Evolutionary conservation across 2,329 filamentous ascomycete species (phyloP).

Genomic region (Colletotrichum costaricense): DNA sequence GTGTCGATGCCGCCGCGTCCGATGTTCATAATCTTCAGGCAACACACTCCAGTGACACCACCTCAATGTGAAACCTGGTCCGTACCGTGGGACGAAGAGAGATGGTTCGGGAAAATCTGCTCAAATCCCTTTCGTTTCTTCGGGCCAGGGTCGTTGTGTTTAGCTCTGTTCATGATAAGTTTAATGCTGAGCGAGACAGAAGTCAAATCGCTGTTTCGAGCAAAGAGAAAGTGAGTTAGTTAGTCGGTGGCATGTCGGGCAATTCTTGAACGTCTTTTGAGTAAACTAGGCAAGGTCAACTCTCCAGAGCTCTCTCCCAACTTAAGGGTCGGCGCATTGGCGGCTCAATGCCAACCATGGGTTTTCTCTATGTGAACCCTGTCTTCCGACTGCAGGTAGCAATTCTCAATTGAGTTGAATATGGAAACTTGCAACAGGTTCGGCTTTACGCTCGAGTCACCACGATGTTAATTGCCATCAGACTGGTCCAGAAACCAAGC

Average conservation of each 20-base stretch:
- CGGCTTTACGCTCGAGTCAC: not conserved
- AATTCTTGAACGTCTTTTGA: not conserved
- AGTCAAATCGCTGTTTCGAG: not conserved
- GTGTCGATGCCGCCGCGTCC: slow-evolving; percentile 20
- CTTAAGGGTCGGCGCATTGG: too few species aligned
- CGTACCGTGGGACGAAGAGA: slow-evolving; percentile 4
- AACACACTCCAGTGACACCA: not conserved
- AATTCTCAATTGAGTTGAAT: not conserved
- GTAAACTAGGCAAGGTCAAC: not conserved
- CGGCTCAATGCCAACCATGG: too few species aligned
- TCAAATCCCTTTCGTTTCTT: not conserved
- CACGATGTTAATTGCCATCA: not conserved
- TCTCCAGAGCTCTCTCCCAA: not conserved
- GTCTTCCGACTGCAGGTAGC: too few species aligned
- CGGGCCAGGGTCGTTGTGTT: not conserved
- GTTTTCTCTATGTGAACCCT: too few species aligned
- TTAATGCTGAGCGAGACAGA: slow-evolving; percentile 2
- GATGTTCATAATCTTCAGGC: not conserved
- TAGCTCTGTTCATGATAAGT: not conserved
- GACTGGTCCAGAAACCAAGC: not conserved
- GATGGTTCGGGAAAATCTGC: not conserved
- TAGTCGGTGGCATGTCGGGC: not conserved
- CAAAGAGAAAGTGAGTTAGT: not conserved
- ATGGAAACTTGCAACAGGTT: not conserved
- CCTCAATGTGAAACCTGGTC: slow-evolving; percentile 15